Percentiles rank a stretch among this genome's conserved stretches.
Conservation (phyloP, 495 filamentous ascomycete species). For the Xylaria nigripes region DNA sequence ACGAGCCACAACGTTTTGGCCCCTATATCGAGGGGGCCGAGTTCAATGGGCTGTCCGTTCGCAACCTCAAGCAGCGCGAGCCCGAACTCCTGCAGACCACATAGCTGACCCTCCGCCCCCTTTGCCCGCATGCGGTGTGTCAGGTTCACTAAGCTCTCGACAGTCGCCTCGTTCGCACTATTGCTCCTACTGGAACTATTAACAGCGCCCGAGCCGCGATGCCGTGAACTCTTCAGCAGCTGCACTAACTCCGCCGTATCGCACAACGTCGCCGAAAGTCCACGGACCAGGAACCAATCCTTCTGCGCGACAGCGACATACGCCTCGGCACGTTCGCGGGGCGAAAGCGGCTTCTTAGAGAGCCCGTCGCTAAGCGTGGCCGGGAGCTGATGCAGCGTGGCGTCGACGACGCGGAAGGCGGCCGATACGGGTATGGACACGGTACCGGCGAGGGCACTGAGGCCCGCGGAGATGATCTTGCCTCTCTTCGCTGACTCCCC, state of each 20-base stretch:
- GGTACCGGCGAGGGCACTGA: constrained; percentile 10
- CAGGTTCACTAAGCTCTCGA: constrained; percentile 1
- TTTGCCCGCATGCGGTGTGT: neutral
- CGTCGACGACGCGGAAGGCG: constrained; percentile 14
- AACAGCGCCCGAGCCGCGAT: neutral
- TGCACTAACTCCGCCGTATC: constrained; percentile 14
- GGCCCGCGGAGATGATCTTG: neutral
- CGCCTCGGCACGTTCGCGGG: constrained; percentile 18
- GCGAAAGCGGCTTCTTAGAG: constrained; percentile 17
- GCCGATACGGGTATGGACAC: constrained; percentile 17
- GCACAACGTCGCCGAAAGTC: constrained; percentile 12
- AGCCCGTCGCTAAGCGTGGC: constrained; percentile 9
- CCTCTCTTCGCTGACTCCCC: constrained; percentile 6
- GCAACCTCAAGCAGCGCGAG: constrained; percentile 3
- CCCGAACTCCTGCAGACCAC: constrained; percentile 1
- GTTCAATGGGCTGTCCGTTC: neutral
- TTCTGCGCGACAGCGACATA: constrained; percentile 19
- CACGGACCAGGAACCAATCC: constrained; percentile 19
- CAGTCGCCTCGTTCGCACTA: neutral
- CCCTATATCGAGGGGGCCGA: neutral
- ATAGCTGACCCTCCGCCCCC: constrained; percentile 1
- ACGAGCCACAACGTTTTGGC: constrained; percentile 9
- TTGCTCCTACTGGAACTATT: neutral
- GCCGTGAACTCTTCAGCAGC: neutral
- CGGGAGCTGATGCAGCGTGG: constrained; percentile 8